Evolutionary conservation across 129 eudicot species (phyloP).

Genomic region (Rutidosis leptorrhynchoides): DNA sequence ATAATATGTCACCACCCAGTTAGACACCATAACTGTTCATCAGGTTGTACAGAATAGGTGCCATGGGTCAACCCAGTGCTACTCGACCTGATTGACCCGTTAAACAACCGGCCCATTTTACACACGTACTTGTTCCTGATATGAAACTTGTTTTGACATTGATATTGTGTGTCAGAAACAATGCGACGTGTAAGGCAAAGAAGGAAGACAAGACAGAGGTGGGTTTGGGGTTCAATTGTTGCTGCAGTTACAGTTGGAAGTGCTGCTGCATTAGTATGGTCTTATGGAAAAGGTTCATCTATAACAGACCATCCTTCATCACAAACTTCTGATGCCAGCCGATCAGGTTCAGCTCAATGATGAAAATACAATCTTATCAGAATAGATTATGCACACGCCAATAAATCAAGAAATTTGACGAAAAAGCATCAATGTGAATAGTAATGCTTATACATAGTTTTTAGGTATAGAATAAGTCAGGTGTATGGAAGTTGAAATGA

Average conservation of each 20-base stretch:
- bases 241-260: constrained; percentile 58
- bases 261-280: constrained; percentile 62
- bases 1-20: too few relatives aligned
- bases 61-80: not conserved
- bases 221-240: constrained; percentile 79
- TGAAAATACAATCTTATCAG: not conserved
- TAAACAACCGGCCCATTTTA: not conserved
- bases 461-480: constrained; percentile 18
- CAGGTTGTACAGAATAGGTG: too few relatives aligned
- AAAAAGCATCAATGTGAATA: constrained; percentile 27
- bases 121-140: not conserved
- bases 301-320: constrained; percentile 24
- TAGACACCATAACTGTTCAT: too few relatives aligned
- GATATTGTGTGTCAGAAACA: constrained; percentile 38
- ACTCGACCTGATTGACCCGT: not conserved
- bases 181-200: constrained; percentile 63
- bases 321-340: constrained; percentile 18
- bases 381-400: not conserved
- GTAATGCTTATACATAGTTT: constrained; percentile 7
- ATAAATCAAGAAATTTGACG: constrained; percentile 5
- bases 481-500: constrained; percentile 6
- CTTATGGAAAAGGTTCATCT: constrained; percentile 57
- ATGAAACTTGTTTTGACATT: not conserved
- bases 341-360: constrained; percentile 24
- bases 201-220: constrained; percentile 63